A percentile compares a stretch with the other conserved stretches of the same genome.
phyloP scores from a whole-genome alignment of 768 basidiomycete species.

The Omphalotus guepiniiformis region DNA sequence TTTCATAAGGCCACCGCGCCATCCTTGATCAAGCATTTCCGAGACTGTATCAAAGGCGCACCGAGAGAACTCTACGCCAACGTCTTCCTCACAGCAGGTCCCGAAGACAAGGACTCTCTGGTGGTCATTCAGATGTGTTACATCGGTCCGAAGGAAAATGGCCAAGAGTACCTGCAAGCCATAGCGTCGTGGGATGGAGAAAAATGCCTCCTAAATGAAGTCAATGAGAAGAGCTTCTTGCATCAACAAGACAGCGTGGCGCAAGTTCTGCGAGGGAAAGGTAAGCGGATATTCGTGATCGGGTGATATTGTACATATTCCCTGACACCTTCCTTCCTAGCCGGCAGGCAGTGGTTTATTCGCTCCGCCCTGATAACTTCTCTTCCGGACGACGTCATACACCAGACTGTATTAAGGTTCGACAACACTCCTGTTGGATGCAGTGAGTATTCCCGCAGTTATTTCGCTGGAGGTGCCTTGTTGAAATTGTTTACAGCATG shows the following conservation, averaged over 20 bases:
- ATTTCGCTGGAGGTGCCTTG: neutral
- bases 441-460: conserved; percentile 50
- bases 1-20: conserved; percentile 86
- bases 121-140: conserved; percentile 93
- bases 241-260: conserved; percentile 91
- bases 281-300: conserved; percentile 29
- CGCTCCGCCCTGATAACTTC: conserved; percentile 81
- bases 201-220: conserved; percentile 81
- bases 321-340: conserved; percentile 29
- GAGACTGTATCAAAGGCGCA: conserved; percentile 88
- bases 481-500: conserved; percentile 50
- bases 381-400: conserved; percentile 82
- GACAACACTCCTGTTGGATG: conserved; percentile 84
- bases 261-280: conserved; percentile 81
- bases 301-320: neutral
- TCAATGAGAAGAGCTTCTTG: conserved; percentile 84
- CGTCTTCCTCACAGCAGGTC: conserved; percentile 86
- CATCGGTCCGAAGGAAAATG: conserved; percentile 68
- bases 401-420: conserved; percentile 79
- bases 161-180: conserved; percentile 72
- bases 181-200: conserved; percentile 90
- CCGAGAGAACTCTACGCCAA: conserved; percentile 88
- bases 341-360: conserved; percentile 87
- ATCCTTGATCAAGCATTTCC: conserved; percentile 85
- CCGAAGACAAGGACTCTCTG: conserved; percentile 76